phyloP scores from a whole-genome alignment of 805 yeast genomes.

The Yarrowia hollandica region DNA sequence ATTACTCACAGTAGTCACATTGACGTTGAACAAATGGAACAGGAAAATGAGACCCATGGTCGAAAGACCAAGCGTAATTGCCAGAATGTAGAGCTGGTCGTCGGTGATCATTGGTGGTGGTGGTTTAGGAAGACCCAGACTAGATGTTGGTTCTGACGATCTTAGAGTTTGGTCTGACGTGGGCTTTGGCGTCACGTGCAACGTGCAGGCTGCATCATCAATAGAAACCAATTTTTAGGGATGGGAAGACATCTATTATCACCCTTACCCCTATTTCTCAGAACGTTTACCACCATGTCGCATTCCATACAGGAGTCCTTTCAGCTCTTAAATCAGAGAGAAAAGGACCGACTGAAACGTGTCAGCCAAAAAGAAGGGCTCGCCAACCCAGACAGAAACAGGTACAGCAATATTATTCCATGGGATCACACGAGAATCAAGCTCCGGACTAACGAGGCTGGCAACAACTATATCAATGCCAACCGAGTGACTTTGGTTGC shows the following conservation, averaged over 20 bases:
- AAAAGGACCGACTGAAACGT: slow-evolving; percentile 4
- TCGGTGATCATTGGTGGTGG: slow-evolving; percentile 69
- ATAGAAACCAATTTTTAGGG: background rate
- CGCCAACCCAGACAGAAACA: slow-evolving; percentile 46
- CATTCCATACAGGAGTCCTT: background rate
- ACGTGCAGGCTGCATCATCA: slow-evolving; percentile 11
- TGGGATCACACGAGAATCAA: slow-evolving; percentile 60
- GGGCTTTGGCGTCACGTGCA: slow-evolving; percentile 23
- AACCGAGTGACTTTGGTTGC: slow-evolving; percentile 58
- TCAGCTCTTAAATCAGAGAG: background rate
- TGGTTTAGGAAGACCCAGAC: background rate
- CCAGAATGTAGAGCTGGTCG: slow-evolving; percentile 70
- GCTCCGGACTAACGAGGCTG: slow-evolving; percentile 37
- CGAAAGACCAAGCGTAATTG: slow-evolving; percentile 68
- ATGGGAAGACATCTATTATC: slow-evolving; percentile 4
- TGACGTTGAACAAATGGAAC: slow-evolving; percentile 53
- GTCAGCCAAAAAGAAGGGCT: slow-evolving; percentile 17
- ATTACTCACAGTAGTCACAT: slow-evolving; percentile 23
- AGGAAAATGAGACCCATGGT: slow-evolving; percentile 70
- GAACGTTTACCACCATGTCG: background rate
- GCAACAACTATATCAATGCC: slow-evolving; percentile 78
- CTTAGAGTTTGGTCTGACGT: slow-evolving; percentile 27
- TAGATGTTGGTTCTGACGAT: background rate
- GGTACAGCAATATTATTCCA: slow-evolving; percentile 65
- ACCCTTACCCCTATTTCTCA: background rate